Conservation (phyloP, 2,329 filamentous ascomycete species). For the Cadophora sp. region DNA sequence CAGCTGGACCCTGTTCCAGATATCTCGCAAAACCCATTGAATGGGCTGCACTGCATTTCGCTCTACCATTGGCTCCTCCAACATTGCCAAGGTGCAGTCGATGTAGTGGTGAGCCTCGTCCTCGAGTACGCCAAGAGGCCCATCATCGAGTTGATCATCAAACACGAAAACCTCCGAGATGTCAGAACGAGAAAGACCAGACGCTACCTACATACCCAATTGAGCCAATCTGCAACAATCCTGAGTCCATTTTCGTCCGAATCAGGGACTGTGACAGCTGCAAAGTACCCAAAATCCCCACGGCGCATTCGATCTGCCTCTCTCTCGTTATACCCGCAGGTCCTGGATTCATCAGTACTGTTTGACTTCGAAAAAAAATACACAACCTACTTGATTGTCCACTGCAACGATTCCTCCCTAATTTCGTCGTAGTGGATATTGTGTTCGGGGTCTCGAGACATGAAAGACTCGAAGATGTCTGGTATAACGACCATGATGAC, state of each 20-base stretch:
- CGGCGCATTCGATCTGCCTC: constrained; percentile 1
- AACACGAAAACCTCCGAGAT: constrained; percentile 1
- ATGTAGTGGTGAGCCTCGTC: neutral
- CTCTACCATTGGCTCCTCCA: neutral
- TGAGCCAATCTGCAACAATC: constrained; percentile 7
- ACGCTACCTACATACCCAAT: neutral
- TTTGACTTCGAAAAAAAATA: neutral
- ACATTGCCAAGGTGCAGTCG: neutral
- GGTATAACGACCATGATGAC: constrained; percentile 2
- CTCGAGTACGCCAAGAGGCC: neutral
- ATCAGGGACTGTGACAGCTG: constrained; percentile 3
- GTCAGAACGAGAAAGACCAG: neutral
- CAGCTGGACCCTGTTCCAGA: neutral
- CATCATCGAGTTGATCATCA: constrained; percentile 18
- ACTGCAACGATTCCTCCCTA: neutral
- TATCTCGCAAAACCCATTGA: neutral
- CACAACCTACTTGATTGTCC: neutral
- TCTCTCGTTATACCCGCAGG: neutral
- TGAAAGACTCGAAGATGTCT: constrained; percentile 11
- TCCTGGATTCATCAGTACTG: neutral
- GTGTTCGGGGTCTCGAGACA: neutral
- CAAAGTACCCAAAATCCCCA: constrained; percentile 2
- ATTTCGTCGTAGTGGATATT: neutral
- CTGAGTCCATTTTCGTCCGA: neutral
- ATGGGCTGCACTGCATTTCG: neutral